Evolutionary conservation across 2,329 filamentous ascomycete species (phyloP).

Genomic region (Venturia nashicola): DNA sequence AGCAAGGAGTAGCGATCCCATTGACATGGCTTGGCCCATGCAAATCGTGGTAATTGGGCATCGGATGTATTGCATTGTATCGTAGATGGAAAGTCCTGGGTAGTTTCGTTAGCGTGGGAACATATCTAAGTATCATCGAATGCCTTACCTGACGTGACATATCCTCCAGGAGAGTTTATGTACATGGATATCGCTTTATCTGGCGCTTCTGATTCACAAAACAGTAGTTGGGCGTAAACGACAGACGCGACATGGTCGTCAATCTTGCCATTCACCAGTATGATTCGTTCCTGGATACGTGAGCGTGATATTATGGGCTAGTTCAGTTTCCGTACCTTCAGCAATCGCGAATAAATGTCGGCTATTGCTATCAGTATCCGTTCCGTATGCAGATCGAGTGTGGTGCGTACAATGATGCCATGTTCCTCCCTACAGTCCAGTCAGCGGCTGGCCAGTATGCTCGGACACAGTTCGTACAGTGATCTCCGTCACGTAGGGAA

Average conservation of each 20-base stretch:
- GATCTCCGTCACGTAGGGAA: constrained; percentile 38
- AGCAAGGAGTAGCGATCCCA: constrained; percentile 81
- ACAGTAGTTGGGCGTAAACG: constrained; percentile 79
- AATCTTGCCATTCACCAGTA: constrained; percentile 85
- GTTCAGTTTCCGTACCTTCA: constrained; percentile 19
- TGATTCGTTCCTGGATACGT: constrained; percentile 62
- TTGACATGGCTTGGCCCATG: constrained; percentile 85
- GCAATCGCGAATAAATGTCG: constrained; percentile 34
- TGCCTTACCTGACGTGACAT: constrained; percentile 60
- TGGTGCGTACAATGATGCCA: constrained; percentile 33
- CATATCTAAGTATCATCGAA: neutral
- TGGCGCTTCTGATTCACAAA: constrained; percentile 92
- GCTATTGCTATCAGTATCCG: constrained; percentile 14
- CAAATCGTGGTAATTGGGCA: constrained; percentile 91
- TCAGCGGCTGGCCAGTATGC: constrained; percentile 12
- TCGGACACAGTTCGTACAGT: constrained; percentile 22
- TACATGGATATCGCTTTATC: constrained; percentile 94
- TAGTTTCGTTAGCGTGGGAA: constrained; percentile 11
- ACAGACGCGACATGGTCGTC: constrained; percentile 64
- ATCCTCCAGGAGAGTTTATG: constrained; percentile 92
- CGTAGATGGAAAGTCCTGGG: constrained; percentile 69
- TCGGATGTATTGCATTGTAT: constrained; percentile 96
- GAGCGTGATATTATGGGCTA: constrained; percentile 5
- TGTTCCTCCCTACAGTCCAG: constrained; percentile 33
- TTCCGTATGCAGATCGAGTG: neutral